Base-by-base conservation (phyloP, 495 filamentous ascomycete genomes). In the Xylaria intraflava region DNA sequence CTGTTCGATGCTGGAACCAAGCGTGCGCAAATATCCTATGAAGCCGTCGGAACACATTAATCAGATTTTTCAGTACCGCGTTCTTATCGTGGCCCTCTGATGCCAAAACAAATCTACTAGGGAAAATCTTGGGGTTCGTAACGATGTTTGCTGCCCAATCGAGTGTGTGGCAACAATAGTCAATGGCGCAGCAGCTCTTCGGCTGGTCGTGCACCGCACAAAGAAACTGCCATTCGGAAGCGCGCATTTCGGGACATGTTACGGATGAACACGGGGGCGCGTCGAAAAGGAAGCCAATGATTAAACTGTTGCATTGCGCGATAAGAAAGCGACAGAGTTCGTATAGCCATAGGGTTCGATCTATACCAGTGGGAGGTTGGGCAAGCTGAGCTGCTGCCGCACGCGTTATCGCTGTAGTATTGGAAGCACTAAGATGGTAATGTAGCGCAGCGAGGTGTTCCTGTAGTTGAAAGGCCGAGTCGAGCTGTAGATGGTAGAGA, bases 21-120 rank as follows among this genome's bases (percentile, higher is more conserved):
- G 93, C 93, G 62, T 98, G 93, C 46, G 93, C 94, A 65, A 97
- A 97, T 65, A 98, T 96, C 42, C 93, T 81, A 68, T 98, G 95
- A 46, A 97, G 78, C 7, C 93, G 79, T 47, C 94, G 81, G 70
- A 96, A 96, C 48, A 98, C 91, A 68, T 95, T 96, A 45, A 88
- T 87, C 27, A 98, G 72, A 66, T 94, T 89, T 68, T 91, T 86
- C 50, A 89, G 78, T 1, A 83, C 86, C 19, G 78, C 79, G 35
- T 74, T 82, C 59, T 78, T 79, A 60, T 86, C 84, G 60, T 78
- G 76, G 3, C 69, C 60, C 22, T 77, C 73, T 29, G 66, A 65
- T 14, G 83, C 80, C 29, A 95, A 68, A 4, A 86, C 87, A 54
- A 97, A 78, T 49, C 93, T 79, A 55, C 86, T 91, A 1, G 93